These are phyloP conservation scores for Globisporangium okanoganense DNA, from an alignment of 352 stramenopile species.

Conservation along the genomic window DNA sequence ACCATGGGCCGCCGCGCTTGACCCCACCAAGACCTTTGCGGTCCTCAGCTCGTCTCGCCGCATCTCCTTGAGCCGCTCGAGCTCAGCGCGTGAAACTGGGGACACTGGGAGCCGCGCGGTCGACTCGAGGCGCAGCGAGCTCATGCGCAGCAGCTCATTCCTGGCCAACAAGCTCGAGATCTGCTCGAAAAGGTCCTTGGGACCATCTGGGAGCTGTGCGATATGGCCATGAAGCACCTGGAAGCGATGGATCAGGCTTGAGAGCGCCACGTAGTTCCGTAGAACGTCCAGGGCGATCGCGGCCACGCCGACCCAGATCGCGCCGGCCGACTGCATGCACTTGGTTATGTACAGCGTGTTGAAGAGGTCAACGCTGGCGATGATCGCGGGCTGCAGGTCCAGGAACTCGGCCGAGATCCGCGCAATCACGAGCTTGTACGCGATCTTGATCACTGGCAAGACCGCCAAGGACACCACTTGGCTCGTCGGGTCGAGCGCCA, in stretches of 20 bases:
- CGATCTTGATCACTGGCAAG: neutral
- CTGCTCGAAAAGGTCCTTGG: neutral
- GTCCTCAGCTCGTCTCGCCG: neutral
- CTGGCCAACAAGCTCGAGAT: neutral
- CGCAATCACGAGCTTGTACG: neutral
- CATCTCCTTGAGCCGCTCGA: neutral
- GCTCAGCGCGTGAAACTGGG: neutral
- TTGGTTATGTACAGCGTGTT: neutral
- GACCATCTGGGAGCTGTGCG: neutral
- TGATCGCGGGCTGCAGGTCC: neutral
- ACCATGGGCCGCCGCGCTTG: too few species aligned
- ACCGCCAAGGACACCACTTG: neutral
- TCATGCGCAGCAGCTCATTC: neutral
- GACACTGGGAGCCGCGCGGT: neutral
- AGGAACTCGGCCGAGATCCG: neutral
- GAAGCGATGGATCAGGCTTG: neutral
- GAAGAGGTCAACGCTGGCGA: neutral
- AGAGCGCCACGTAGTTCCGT: neutral
- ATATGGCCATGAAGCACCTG: neutral
- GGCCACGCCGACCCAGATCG: neutral
- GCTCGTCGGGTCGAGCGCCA: neutral
- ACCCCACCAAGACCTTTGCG: too few species aligned
- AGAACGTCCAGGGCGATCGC: neutral
- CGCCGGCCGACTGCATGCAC: neutral
- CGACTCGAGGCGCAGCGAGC: neutral